Evolutionary conservation across 1,139 yeast genomes (phyloP).

Genomic region (Sugiyamaella castrensis): DNA sequence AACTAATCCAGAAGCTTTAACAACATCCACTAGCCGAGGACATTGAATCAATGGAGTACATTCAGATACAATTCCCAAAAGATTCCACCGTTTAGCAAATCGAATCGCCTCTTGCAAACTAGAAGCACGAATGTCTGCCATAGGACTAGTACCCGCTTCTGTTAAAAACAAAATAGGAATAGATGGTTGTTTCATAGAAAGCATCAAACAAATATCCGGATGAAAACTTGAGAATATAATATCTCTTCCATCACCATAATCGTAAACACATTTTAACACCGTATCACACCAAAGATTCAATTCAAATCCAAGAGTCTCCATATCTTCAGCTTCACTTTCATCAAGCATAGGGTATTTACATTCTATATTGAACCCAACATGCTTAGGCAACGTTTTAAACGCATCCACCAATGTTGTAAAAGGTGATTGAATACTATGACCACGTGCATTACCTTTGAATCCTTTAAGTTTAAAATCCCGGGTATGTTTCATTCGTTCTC

Average conservation of each 20-base stretch:
- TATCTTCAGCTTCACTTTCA: conserved; percentile 84
- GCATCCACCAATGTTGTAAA: conserved; percentile 86
- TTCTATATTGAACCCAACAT: conserved; percentile 92
- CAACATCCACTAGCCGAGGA: conserved; percentile 84
- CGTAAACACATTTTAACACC: conserved; percentile 75
- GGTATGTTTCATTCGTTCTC: conserved; percentile 77
- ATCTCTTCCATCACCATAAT: conserved; percentile 75
- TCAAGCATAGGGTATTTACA: conserved; percentile 94
- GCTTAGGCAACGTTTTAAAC: conserved; percentile 73
- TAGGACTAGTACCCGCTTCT: conserved; percentile 74
- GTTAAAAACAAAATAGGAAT: conserved; percentile 80
- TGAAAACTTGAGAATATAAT: conserved; percentile 90
- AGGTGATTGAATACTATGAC: conserved; percentile 84
- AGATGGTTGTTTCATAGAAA: conserved; percentile 89
- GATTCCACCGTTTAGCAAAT: conserved; percentile 87
- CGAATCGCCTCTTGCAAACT: conserved; percentile 89
- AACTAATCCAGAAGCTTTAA: conserved; percentile 85
- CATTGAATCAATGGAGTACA: conserved; percentile 80
- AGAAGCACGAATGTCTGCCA: conserved; percentile 88
- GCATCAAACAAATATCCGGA: conserved; percentile 84
- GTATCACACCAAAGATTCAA: conserved; percentile 81
- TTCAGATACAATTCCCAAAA: conserved; percentile 89
- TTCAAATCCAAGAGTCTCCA: conserved; percentile 83
- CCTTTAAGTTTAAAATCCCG: conserved; percentile 84
- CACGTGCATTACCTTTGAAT: conserved; percentile 88